Conservation (phyloP, 495 filamentous ascomycete genomes). For the Opeltia flavorubescens region DNA sequence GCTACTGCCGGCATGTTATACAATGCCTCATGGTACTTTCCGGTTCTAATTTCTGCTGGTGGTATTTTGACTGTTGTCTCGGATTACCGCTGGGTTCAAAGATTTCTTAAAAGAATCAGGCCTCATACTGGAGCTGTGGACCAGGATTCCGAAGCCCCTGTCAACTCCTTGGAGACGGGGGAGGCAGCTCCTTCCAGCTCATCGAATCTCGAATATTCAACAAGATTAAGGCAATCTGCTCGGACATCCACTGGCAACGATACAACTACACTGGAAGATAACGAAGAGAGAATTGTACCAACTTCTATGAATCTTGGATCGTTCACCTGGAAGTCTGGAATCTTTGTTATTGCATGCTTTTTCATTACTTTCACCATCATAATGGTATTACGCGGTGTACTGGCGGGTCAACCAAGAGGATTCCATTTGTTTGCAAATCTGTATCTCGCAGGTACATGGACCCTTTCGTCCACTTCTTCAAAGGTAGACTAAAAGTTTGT, state of each 20-base stretch:
- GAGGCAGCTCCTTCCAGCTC: neutral
- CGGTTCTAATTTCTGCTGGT: conserved; percentile 40
- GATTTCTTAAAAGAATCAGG: neutral
- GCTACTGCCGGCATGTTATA: conserved; percentile 49
- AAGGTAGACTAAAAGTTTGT: neutral
- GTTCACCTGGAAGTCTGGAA: conserved; percentile 22
- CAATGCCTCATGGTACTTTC: conserved; percentile 62
- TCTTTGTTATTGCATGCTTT: conserved; percentile 35
- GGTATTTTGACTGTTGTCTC: conserved; percentile 35
- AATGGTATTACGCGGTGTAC: conserved; percentile 38
- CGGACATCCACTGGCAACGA: neutral
- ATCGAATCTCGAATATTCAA: neutral
- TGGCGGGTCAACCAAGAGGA: conserved; percentile 27
- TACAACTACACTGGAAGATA: neutral
- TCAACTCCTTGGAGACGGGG: neutral
- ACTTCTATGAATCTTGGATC: neutral
- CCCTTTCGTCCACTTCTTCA: neutral
- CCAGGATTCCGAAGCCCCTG: neutral
- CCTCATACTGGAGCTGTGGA: neutral
- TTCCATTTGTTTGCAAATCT: conserved; percentile 53
- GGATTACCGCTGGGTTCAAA: conserved; percentile 34
- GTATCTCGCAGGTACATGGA: conserved; percentile 50
- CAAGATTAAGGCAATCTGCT: neutral
- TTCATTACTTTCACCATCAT: conserved; percentile 39
- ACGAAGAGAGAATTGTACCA: neutral